A percentile compares a stretch with the other conserved stretches of the same genome.
phyloP scores from a whole-genome alignment of 495 filamentous ascomycete genomes.

The Aspergillus campestris region DNA sequence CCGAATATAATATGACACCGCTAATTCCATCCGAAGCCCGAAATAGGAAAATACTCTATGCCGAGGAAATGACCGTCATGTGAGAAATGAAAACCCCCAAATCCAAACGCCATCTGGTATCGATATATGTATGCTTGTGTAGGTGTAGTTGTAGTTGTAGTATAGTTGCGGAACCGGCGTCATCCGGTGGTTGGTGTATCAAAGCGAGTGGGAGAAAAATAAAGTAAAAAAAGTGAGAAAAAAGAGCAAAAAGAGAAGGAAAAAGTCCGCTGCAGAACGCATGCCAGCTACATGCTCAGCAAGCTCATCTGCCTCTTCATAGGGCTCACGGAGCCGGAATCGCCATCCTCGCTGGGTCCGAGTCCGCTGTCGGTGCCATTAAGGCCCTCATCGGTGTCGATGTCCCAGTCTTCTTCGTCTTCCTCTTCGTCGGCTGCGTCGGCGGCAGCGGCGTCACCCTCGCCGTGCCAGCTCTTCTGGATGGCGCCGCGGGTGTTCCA shows the following conservation, averaged over 20 bases:
- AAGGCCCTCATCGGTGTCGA: conserved; percentile 66
- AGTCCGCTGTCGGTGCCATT: conserved; percentile 44
- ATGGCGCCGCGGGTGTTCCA: conserved; percentile 87
- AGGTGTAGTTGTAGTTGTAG: too few relatives aligned
- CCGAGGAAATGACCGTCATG: too few relatives aligned
- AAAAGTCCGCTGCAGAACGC: background rate
- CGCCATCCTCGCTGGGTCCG: conserved; percentile 53
- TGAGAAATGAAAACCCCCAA: too few relatives aligned
- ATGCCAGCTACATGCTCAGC: conserved; percentile 30
- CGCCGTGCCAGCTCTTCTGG: conserved; percentile 69
- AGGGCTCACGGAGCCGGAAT: conserved; percentile 52
- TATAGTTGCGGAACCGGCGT: too few relatives aligned
- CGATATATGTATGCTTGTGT: too few relatives aligned
- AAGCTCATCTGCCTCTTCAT: conserved; percentile 62
- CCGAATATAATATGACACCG: too few relatives aligned
- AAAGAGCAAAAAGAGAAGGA: background rate
- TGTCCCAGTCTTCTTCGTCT: conserved; percentile 55
- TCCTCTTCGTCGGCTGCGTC: conserved; percentile 25
- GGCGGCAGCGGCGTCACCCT: conserved; percentile 12
- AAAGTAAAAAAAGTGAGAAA: background rate
- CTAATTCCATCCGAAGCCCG: too few relatives aligned
- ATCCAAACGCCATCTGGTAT: too few relatives aligned
- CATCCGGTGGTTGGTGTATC: too few relatives aligned
- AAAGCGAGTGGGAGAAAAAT: background rate
- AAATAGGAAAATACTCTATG: too few relatives aligned